These are phyloP conservation scores for Paracoccidioides lutzii DNA, from an alignment of 2,329 filamentous ascomycete genomes.

Conservation along the genomic window DNA sequence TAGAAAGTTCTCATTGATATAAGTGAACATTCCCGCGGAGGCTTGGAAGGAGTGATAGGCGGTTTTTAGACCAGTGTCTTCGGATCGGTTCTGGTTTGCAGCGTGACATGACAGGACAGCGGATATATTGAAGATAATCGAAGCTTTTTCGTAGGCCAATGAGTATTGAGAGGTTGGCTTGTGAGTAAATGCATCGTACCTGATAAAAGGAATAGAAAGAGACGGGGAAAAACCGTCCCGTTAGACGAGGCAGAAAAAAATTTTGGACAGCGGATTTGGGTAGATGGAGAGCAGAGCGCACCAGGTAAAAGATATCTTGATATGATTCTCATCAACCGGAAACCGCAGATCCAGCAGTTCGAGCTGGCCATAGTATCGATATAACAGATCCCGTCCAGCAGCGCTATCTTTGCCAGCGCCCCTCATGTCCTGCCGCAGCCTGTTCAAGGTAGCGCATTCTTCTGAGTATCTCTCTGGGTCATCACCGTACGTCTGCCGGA, in stretches of 20 bases:
- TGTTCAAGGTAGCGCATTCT: constrained; percentile 88
- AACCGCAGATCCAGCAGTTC: constrained; percentile 90
- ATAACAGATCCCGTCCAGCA: constrained; percentile 80
- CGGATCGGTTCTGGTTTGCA: constrained; percentile 77
- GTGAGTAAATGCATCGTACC: constrained; percentile 99
- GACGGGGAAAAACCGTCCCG: no score
- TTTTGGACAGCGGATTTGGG: not conserved
- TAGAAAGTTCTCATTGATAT: constrained; percentile 98
- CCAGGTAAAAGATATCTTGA: constrained; percentile 98
- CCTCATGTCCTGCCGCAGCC: constrained; percentile 93
- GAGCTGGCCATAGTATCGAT: constrained; percentile 94
- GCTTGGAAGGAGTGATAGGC: constrained; percentile 98
- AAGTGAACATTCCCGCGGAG: constrained; percentile 97
- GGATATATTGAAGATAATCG: constrained; percentile 98
- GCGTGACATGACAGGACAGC: constrained; percentile 94
- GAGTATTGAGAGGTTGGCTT: constrained; percentile 96
- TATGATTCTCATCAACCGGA: constrained; percentile 95
- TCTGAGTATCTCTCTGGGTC: constrained; percentile 92
- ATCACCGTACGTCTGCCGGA: constrained; percentile 85
- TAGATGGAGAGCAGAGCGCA: constrained; percentile 32
- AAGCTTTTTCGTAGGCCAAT: constrained; percentile 93
- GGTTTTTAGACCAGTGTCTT: constrained; percentile 86
- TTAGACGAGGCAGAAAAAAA: no score
- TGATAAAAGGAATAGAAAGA: constrained; percentile 24
- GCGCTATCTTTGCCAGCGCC: constrained; percentile 95